Evolutionary conservation across 495 filamentous ascomycete genomes (phyloP).

Genomic region (Clavariopsis aquatica): DNA sequence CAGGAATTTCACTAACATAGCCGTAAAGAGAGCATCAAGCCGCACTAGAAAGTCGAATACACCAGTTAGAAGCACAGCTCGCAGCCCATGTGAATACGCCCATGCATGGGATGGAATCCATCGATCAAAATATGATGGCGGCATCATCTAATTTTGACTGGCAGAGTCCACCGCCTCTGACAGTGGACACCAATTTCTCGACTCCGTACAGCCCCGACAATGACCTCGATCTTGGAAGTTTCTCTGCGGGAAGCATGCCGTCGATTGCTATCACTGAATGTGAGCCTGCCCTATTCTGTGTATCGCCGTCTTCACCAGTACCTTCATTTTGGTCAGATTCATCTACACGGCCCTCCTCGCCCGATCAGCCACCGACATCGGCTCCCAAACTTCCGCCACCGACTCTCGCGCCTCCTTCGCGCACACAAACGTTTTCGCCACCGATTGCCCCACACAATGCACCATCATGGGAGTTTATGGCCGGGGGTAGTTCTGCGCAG

Average conservation of each 20-base stretch:
- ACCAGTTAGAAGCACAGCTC: conserved; percentile 29
- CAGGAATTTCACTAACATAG: conserved; percentile 10
- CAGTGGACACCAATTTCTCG: conserved; percentile 21
- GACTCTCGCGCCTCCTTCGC: neutral
- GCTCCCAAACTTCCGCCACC: conserved; percentile 7
- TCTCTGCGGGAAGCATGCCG: conserved; percentile 26
- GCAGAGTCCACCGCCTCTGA: conserved; percentile 22
- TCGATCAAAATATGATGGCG: conserved; percentile 18
- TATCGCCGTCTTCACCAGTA: conserved; percentile 22
- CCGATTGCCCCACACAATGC: conserved; percentile 13
- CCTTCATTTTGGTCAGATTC: conserved; percentile 30
- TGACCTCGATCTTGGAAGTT: conserved; percentile 21
- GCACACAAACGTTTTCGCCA: conserved; percentile 3
- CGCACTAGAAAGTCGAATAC: conserved; percentile 32
- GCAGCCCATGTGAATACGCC: conserved; percentile 28
- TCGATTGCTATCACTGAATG: conserved; percentile 32
- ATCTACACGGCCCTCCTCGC: conserved; percentile 29
- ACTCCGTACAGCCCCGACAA: conserved; percentile 11
- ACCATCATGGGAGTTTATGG: conserved; percentile 32
- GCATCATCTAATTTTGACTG: conserved; percentile 20
- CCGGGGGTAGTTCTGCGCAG: neutral
- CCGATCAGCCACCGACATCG: conserved; percentile 20
- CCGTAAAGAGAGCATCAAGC: conserved; percentile 26
- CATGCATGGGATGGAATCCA: conserved; percentile 34
- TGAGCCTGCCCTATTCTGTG: conserved; percentile 12